Evolutionary conservation across 2,329 filamentous ascomycete species (phyloP).

Genomic region (Pseudopyrenochaeta lycopersici): DNA sequence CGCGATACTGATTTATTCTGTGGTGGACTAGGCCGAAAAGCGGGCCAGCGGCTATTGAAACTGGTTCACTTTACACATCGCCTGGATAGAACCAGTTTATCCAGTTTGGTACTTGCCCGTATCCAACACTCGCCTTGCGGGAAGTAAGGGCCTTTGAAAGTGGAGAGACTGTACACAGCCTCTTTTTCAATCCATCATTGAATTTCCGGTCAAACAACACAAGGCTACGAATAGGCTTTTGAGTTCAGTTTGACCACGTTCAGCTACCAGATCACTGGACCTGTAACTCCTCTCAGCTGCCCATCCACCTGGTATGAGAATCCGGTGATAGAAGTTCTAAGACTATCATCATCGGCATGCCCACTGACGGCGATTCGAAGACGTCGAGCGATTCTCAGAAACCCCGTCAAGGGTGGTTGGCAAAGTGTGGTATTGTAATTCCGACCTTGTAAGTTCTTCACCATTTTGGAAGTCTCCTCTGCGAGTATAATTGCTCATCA

Average conservation of each 20-base stretch:
- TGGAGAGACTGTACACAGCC: slow-evolving; percentile 22
- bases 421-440: slow-evolving; percentile 37
- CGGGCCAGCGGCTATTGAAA: slow-evolving; percentile 26
- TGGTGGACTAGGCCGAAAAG: slow-evolving; percentile 31
- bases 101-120: slow-evolving; percentile 8
- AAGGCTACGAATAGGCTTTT: slow-evolving; percentile 22
- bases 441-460: slow-evolving; percentile 36
- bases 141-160: background rate
- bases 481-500: background rate
- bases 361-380: slow-evolving; percentile 37
- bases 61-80: slow-evolving; percentile 21
- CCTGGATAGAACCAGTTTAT: slow-evolving; percentile 24
- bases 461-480: background rate
- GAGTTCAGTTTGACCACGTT: slow-evolving; percentile 10
- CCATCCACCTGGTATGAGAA: slow-evolving; percentile 28
- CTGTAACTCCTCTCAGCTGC: slow-evolving; percentile 4
- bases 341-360: slow-evolving; percentile 39
- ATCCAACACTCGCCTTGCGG: slow-evolving; percentile 8
- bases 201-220: slow-evolving; percentile 10
- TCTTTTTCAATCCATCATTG: background rate
- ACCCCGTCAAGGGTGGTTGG: slow-evolving; percentile 30
- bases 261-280: slow-evolving; percentile 12
- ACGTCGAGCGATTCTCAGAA: slow-evolving; percentile 36
- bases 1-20: slow-evolving; percentile 24
- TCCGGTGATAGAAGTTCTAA: slow-evolving; percentile 26